A percentile compares a stretch with the other conserved stretches of the same genome.
These are phyloP conservation scores for Penicillium pancosmium DNA, from an alignment of 495 filamentous ascomycete species.

Conservation along the genomic window DNA sequence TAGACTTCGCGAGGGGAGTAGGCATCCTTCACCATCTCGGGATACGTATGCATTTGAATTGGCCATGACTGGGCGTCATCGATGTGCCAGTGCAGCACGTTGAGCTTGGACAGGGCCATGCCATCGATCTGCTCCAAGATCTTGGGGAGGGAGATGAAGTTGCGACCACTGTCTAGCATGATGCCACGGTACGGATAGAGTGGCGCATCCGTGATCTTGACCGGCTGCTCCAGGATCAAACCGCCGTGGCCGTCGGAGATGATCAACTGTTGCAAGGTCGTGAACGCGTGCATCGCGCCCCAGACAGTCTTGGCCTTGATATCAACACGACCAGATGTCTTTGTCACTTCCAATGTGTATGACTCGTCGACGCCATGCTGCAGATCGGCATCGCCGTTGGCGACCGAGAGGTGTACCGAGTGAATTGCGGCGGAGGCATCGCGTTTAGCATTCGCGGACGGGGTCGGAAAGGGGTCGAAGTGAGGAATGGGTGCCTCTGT, in stretches of 20 bases:
- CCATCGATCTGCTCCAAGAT: conserved; percentile 55
- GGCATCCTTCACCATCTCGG: conserved; percentile 57
- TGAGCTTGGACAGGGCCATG: conserved; percentile 56
- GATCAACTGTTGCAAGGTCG: conserved; percentile 58
- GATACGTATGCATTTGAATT: conserved; percentile 50
- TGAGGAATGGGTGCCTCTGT: conserved; percentile 50
- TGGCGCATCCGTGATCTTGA: conserved; percentile 49
- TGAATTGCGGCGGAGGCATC: conserved; percentile 26
- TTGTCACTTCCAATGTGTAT: conserved; percentile 52
- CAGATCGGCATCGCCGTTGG: conserved; percentile 44
- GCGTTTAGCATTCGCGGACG: conserved; percentile 40
- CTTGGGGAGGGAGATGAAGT: conserved; percentile 51
- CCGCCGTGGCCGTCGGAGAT: conserved; percentile 49
- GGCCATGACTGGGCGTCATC: conserved; percentile 57
- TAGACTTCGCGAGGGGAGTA: conserved; percentile 52
- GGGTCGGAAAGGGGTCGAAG: conserved; percentile 51
- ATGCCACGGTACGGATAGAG: conserved; percentile 54
- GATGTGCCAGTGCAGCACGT: conserved; percentile 56
- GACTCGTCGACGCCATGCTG: conserved; percentile 61
- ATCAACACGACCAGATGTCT: conserved; percentile 34
- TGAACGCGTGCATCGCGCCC: conserved; percentile 62
- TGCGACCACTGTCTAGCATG: conserved; percentile 54
- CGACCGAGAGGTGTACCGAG: conserved; percentile 44
- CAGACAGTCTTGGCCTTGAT: conserved; percentile 54
- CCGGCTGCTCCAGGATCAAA: conserved; percentile 52